Base-by-base conservation (phyloP, 192 early-diverging fungal genomes). In the Kickxella alabastrina region DNA sequence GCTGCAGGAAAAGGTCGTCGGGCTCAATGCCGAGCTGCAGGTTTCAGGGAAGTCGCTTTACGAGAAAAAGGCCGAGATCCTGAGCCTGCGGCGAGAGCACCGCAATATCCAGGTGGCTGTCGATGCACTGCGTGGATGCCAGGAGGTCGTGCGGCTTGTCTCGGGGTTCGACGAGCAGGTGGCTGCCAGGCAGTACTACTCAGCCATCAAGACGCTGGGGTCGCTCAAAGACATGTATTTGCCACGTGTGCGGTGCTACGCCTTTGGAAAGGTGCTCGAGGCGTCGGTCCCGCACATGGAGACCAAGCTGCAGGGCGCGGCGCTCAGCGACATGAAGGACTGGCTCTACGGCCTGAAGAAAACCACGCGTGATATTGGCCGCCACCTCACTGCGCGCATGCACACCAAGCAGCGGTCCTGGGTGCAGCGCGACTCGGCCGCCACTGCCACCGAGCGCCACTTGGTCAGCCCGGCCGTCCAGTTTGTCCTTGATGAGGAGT, bases 321-420 rank as follows among this genome's bases (percentile, higher is more conserved):
- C 97, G 5, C 75, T 88, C 24, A 73, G 79, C 19, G 95, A 97
- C 59, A 77, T 96, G 71, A 91, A 89, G 45, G 87, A 89, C 55
- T 99, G 96, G 95, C 78, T 96, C 34, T 87, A 82, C 49, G 87
- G 79, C 10, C 82, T 95, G n/a, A 85, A 90, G 23, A 80, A 88
- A 54, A 89, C 83, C 27, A 89, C 93, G 2, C 65, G 87, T 38
- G 71, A 82, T 12, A 85, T 97, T 41, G 97, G 95, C 26, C 80
- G 82, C 36, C 57, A 87, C n/a, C 90, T 92, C 17, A 85, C 94
- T 69, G 82, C 85, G 25, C 82, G 82, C 31, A 88, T 88, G 84
- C 66, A 75, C 46, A 72, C 81, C 35, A 77, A 86, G 54, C 87
- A 92, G 59, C 73, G 81, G 25, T 49, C 59, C 49, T 79, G 77